A percentile compares a stretch with the other conserved stretches of the same genome.
These are phyloP conservation scores for Cicer yamashitae DNA, from an alignment of 306 rosid genomes.

Conservation along the genomic window DNA sequence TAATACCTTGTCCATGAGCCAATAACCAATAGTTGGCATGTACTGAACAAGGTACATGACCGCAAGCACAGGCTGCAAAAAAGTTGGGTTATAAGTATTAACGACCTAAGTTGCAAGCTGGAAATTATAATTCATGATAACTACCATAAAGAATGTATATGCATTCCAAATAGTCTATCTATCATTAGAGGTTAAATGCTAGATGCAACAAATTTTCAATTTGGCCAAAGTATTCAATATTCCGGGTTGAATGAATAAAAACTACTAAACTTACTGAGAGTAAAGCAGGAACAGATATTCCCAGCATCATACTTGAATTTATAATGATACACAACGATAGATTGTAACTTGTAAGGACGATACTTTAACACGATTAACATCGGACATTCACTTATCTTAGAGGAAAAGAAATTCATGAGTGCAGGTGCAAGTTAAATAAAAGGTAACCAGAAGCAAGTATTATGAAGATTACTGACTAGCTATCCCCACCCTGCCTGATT, in stretches of 20 bases:
- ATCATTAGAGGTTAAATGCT: conserved; percentile 26
- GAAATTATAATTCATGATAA: conserved; percentile 13
- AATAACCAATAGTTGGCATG: conserved; percentile 85
- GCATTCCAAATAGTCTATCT: conserved; percentile 10
- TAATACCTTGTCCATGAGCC: conserved; percentile 97
- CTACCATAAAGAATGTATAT: conserved; percentile 26
- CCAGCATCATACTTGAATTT: conserved; percentile 7
- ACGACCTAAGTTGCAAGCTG: conserved; percentile 11
- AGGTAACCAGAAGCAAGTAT: neutral
- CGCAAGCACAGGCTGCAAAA: conserved; percentile 81
- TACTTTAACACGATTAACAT: conserved; percentile 12
- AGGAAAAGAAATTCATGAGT: conserved; percentile 14
- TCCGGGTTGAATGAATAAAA: neutral
- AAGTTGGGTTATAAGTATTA: conserved; percentile 19
- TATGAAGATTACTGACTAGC: too few relatives aligned
- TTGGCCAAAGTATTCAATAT: conserved; percentile 2
- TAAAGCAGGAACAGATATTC: conserved; percentile 26
- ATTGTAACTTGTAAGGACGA: neutral
- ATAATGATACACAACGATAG: neutral
- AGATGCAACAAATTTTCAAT: conserved; percentile 23
- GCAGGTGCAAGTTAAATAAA: neutral
- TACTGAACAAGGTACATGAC: conserved; percentile 92
- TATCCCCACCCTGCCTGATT: too few relatives aligned
- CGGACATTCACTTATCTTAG: conserved; percentile 1
- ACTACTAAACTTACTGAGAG: neutral